Evolutionary conservation across 768 basidiomycete genomes (phyloP), one percentile per base, ranked within the genome.

Genomic region (Tremella yokohamensis): DNA sequence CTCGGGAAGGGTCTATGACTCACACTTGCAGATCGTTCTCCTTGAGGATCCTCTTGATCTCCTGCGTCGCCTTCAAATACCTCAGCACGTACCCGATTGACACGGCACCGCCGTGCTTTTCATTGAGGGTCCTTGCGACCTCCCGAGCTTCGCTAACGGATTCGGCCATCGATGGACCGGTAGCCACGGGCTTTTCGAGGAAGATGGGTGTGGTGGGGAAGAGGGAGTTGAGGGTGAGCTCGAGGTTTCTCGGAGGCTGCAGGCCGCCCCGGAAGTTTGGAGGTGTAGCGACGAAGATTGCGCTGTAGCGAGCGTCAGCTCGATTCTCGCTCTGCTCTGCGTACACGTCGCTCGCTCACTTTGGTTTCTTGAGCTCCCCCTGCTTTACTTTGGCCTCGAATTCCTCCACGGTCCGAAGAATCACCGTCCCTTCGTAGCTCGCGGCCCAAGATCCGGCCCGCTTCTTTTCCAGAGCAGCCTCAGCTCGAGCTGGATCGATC

Each of bases 1-100:
- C 44, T 6, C 16, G 18, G 15, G 11, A 18, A 15, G 2, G 22
- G n/a, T 3, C 13, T n/a, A n/a, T n/a, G n/a, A 61, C 68, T 63
- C 49, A 69, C 68, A 98, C 92, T 18, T 86, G 87, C 57, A 98
- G 82, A 67, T 90, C 84, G 74, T 96, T 97, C 63, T 93, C 90
- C 66, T 88, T 80, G 72, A 98, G 87, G 74, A 96, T 91, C 57
- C 86, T 83, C 79, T 94, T 93, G 88, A 97, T 94, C 82, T 85
- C 85, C 78, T 94, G 90, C 24, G 92, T 89, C 12, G 87, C 91
- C 75, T 86, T 87, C 69, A 94, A 81, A 79, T 94, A 93, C 60
- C 91, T 84, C 61, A 96, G 80, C 87, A 94, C 93, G 65, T 77
- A 90, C 84, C 74, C 91, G 61, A 92, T 87, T 18, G 90, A 92